Evolutionary conservation across 164 flowering plant genomes (phyloP), one percentile per base, ranked within the genome.

Genomic region (Dillenia turbinata): DNA sequence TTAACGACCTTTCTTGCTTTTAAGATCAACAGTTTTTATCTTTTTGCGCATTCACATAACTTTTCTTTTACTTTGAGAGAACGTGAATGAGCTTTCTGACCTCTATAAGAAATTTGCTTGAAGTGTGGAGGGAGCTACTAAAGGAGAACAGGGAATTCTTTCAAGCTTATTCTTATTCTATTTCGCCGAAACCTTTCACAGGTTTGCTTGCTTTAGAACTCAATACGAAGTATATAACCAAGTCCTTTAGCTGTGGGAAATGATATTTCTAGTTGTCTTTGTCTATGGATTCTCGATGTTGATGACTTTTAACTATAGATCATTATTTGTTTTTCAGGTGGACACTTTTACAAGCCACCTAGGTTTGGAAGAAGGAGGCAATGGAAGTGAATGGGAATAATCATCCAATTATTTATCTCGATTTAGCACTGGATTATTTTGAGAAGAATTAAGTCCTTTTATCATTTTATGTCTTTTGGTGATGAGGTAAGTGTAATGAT

Each of bases 41-140:
- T 24, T 8, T 45, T 8, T 62, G 11, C 54, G 24, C 45, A 52
- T 49, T 43, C 44, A 47, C 13, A 52, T 45, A 15, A 33, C 40
- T 33, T 5, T 33, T 5, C 40, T 33, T 33, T 33, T 33, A 33
- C 40, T 33, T 33, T 33, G 40, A 33, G 40, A 33, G 7, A 33
- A 33, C 44, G 47, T 59, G 44, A 0, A 59, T 57, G 11, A 26
- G 5, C 58, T 22, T 33, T 33, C 13, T 49, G 13, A 12, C 15
- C 51, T 49, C 51, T 49, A 6, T 49, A n/a, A 12, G 51, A 49
- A 56, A 26, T 56, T 56, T 56, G 47, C 44, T 51, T 78, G 77
- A 85, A 91, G 96, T 91, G 52, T 89, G 93, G 97, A 85, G 78
- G 55, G 91, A 79, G 76, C 86, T 91, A 15, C 77, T 67, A 9